These are phyloP conservation scores for Plasmodiophora brassicae DNA, from an alignment of 208 protist species.

Conservation along the genomic window DNA sequence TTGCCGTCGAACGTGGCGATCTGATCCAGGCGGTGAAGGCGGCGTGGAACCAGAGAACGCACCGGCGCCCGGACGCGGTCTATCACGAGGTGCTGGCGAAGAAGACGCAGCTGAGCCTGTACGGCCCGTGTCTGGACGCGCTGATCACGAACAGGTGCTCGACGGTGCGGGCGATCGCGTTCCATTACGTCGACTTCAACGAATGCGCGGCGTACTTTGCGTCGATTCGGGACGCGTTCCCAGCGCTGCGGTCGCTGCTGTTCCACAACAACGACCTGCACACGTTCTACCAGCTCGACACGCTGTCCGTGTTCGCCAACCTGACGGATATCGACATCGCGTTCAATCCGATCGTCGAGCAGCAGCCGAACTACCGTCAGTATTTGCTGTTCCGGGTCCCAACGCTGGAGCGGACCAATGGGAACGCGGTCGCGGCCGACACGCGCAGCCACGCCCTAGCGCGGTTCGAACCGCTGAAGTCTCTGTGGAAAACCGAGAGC, in stretches of 20 bases:
- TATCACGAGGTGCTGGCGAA: not conserved
- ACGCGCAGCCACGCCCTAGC: not conserved
- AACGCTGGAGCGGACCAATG: not conserved
- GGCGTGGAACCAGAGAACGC: not conserved
- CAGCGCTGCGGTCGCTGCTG: not conserved
- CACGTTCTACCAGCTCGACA: constrained; percentile 19
- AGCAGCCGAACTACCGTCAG: not conserved
- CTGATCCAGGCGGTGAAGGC: not conserved
- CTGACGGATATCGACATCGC: not conserved
- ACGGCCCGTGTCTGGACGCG: not conserved
- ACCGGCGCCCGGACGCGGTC: not conserved
- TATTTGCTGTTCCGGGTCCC: constrained; percentile 1
- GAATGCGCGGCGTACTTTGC: not conserved
- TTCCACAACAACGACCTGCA: not conserved
- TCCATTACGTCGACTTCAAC: constrained; percentile 29
- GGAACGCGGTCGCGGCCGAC: not conserved
- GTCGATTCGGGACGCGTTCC: not conserved
- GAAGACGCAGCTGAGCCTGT: not conserved
- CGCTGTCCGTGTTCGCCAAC: not conserved
- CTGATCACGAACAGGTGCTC: not conserved
- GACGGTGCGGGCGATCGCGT: not conserved
- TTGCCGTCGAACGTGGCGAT: not conserved
- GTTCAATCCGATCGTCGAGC: not conserved
- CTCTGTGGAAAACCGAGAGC: not conserved
- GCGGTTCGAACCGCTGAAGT: constrained; percentile 1